Conservation (phyloP, 2,329 filamentous ascomycete species). For the Penicillium sclerotiorum region DNA sequence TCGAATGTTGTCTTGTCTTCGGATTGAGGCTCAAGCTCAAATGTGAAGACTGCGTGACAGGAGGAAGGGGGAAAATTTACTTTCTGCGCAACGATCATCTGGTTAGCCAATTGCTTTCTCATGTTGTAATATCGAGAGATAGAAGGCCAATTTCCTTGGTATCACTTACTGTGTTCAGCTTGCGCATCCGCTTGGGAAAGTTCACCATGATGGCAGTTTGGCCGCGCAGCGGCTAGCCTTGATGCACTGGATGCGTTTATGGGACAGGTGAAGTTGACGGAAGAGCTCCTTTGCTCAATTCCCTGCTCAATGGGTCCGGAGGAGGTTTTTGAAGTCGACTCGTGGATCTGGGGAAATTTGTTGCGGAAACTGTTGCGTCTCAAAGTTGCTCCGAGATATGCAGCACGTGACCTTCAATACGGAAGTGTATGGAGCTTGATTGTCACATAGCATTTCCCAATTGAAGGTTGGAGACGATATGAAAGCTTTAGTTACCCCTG, state of each 20-base stretch:
- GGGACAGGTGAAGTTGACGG: no score
- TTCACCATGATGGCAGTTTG: constrained; percentile 47
- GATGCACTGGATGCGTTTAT: constrained; percentile 1
- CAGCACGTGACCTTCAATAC: constrained; percentile 18
- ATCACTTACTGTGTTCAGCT: constrained; percentile 68
- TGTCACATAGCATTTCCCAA: no score
- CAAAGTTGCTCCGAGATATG: constrained; percentile 29
- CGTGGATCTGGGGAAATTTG: constrained; percentile 28
- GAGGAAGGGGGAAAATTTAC: neutral
- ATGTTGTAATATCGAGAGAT: neutral
- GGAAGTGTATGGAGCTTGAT: no score
- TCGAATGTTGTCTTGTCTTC: neutral
- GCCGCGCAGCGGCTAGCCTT: constrained; percentile 23
- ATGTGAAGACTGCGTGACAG: neutral
- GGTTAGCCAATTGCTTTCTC: constrained; percentile 9
- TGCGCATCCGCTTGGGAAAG: constrained; percentile 68
- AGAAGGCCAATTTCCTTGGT: neutral
- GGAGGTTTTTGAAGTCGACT: constrained; percentile 9
- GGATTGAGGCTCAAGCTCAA: neutral
- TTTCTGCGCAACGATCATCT: constrained; percentile 13
- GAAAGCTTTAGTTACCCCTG: no score
- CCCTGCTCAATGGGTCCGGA: constrained; percentile 2
- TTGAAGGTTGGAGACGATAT: no score
- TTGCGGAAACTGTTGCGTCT: constrained; percentile 25
- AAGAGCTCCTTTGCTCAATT: neutral